These are phyloP conservation scores for Backusella parvicylindrica DNA, from an alignment of 192 early-diverging fungal genomes.

Conservation along the genomic window DNA sequence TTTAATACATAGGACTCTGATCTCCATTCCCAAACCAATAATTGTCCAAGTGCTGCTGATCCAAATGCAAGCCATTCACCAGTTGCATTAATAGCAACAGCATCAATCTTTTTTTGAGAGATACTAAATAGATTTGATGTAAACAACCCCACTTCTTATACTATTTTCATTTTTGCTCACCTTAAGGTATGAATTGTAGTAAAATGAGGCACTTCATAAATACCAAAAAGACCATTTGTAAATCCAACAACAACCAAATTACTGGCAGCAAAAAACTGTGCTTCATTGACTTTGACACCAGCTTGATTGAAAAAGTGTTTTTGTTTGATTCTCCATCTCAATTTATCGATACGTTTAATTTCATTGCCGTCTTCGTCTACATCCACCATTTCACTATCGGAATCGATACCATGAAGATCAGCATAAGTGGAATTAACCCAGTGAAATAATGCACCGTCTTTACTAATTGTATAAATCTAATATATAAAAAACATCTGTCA, in stretches of 20 bases:
- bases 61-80: slow-evolving; percentile 99
- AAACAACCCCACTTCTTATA: not conserved
- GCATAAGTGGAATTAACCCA: slow-evolving; percentile 56
- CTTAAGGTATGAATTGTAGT: slow-evolving; percentile 92
- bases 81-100: slow-evolving; percentile 81
- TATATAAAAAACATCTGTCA: not conserved
- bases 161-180: slow-evolving; percentile 34
- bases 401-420: slow-evolving; percentile 39
- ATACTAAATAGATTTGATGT: slow-evolving; percentile 53
- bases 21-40: slow-evolving; percentile 99
- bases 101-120: slow-evolving; percentile 88
- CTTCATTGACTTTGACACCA: slow-evolving; percentile 75
- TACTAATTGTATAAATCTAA: slow-evolving; percentile 79
- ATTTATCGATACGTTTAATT: slow-evolving; percentile 28
- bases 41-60: slow-evolving; percentile 85
- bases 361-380: slow-evolving; percentile 42
- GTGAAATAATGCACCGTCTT: slow-evolving; percentile 86
- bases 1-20: slow-evolving; percentile 98
- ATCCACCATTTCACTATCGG: slow-evolving; percentile 57
- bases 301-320: slow-evolving; percentile 81
- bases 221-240: slow-evolving; percentile 91
- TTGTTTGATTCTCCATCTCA: slow-evolving; percentile 52
- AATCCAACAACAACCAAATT: slow-evolving; percentile 89
- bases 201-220: slow-evolving; percentile 97
- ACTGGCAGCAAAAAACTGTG: slow-evolving; percentile 69